phyloP scores from a whole-genome alignment of 306 rosid genomes.

The Prunus davidiana region DNA sequence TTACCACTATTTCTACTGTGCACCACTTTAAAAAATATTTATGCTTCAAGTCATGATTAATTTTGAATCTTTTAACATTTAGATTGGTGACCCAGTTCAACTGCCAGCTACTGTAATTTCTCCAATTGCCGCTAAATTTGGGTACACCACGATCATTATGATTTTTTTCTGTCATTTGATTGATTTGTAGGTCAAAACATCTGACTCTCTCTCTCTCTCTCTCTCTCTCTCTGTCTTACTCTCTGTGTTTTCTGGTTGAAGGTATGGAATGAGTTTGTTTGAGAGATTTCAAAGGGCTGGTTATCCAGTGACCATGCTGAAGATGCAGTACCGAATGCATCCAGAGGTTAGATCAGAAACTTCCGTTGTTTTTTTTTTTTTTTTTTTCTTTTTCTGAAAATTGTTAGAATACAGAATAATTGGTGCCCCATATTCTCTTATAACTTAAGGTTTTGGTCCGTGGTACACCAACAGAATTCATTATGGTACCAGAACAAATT shows the following conservation, averaged over 20 bases:
- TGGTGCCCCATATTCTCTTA: neutral
- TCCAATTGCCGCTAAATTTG: constrained; percentile 57
- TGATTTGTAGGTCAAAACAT: constrained; percentile 7
- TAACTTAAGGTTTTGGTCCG: neutral
- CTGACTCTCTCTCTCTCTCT: neutral
- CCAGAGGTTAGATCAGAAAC: constrained; percentile 72
- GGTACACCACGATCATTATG: constrained; percentile 38
- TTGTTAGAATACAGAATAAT: neutral
- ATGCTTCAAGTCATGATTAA: neutral
- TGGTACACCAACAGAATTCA: neutral
- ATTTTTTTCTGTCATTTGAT: neutral
- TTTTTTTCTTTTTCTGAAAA: neutral
- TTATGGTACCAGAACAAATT: neutral
- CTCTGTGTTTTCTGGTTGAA: constrained; percentile 33
- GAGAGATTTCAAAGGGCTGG: constrained; percentile 83
- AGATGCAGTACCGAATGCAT: constrained; percentile 98
- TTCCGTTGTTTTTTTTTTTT: neutral
- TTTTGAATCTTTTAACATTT: neutral
- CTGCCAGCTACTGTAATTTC: constrained; percentile 98
- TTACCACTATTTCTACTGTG: neutral
- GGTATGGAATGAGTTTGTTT: constrained; percentile 85
- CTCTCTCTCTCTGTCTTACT: constrained; percentile 1
- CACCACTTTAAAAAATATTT: neutral
- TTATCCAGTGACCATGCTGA: constrained; percentile 93
- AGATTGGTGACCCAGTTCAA: constrained; percentile 98